phyloP scores from a whole-genome alignment of 2,329 filamentous ascomycete species.

The Venturia effusa region DNA sequence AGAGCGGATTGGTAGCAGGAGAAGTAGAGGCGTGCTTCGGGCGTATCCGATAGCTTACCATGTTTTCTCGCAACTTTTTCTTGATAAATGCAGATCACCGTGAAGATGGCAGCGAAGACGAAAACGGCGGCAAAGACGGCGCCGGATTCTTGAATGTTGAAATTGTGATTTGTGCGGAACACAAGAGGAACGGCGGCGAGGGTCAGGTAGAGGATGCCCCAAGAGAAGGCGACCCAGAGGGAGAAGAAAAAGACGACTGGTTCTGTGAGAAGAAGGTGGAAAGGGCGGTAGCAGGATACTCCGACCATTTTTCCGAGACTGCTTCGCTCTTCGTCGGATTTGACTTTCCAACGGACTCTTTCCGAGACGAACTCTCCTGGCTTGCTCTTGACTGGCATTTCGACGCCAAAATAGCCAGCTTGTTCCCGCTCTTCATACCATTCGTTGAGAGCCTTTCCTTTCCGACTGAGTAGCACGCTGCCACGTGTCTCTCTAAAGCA shows the following conservation, averaged over 20 bases:
- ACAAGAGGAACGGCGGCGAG: conserved; percentile 73
- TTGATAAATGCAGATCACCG: conserved; percentile 59
- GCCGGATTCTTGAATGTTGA: conserved; percentile 56
- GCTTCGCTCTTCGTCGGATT: conserved; percentile 64
- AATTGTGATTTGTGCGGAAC: conserved; percentile 56
- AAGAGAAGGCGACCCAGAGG: conserved; percentile 80
- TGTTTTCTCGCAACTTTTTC: conserved; percentile 50
- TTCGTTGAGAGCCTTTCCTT: conserved; percentile 60
- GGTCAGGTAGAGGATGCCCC: conserved; percentile 79
- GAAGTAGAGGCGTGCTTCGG: conserved; percentile 76
- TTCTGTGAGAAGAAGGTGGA: conserved; percentile 65
- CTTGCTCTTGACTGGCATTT: conserved; percentile 27
- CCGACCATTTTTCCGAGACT: conserved; percentile 59
- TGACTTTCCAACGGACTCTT: conserved; percentile 70
- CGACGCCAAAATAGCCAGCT: conserved; percentile 47
- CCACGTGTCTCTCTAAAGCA: conserved; percentile 77
- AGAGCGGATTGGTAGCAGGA: conserved; percentile 65
- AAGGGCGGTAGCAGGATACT: conserved; percentile 66
- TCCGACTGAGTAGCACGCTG: conserved; percentile 65
- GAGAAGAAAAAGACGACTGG: conserved; percentile 79
- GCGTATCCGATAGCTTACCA: conserved; percentile 30
- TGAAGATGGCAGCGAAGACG: conserved; percentile 54
- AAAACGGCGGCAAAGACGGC: conserved; percentile 65
- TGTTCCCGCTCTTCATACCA: conserved; percentile 69
- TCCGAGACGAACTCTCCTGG: conserved; percentile 17